Base-by-base conservation (phyloP, 2,329 filamentous ascomycete species). In the Hypoxylon sp. region DNA sequence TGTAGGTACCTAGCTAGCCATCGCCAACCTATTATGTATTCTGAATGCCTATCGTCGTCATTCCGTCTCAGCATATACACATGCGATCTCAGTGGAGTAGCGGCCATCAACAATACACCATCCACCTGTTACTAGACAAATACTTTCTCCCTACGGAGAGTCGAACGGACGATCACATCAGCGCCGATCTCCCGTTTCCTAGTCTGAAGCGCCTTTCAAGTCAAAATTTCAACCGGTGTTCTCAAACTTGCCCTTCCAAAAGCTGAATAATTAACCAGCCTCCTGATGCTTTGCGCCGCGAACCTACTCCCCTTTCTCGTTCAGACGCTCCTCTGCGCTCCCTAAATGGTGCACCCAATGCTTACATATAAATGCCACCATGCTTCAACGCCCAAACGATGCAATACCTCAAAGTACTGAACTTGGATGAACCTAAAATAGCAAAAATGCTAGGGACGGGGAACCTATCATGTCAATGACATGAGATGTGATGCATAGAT, bases 301-400 rank as follows among this genome's bases (percentile, higher is more conserved):
- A 28, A 63, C 53, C 51, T 45, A 50, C 30, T 63, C 34, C 38
- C 45, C 30, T 48, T n/a, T 34, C 51, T n/a, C 25, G 23, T 23
- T 32, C 30, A 13, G 41, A 43, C 50, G 34, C 45, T 58, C 41
- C 67, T 63, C 58, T 36, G 41, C 68, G 60, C 68, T 65, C 9
- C 56, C 53, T 58, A 64, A 67, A 43, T 55, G 52, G 70, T 57
- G 72, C 68, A 69, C 63, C 71, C 56, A 67, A 72, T 73, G 72
- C 70, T 71, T 63, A 61, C 53, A 38, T 68, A 66, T 52, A 65
- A 66, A 68, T 72, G 66, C 59, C 57, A 71, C 67, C 73, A 72
- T 73, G 65, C 66, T 72, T 70, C 66, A 76, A 76, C 75, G 75
- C 74, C 75, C 48, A 62, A 65, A 68, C 66, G 70, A 76, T 75